A percentile compares a stretch with the other conserved stretches of the same genome.
Conservation (phyloP, 2,329 filamentous ascomycete species). For the Leptographium flavum region DNA sequence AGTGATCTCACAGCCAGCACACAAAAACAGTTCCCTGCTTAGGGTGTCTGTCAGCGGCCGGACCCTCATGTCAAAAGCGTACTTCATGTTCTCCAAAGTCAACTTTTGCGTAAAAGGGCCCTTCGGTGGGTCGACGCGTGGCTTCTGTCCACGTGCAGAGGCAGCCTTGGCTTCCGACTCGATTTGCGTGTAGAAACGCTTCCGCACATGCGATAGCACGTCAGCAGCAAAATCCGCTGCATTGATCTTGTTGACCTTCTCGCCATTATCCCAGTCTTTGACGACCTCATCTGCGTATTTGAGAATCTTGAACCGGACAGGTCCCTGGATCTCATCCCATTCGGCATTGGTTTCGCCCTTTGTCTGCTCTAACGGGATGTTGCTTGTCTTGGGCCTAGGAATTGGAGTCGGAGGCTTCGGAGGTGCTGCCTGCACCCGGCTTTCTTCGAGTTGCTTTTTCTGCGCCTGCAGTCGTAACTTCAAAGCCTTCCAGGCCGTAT, state of each 20-base stretch:
- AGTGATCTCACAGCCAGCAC: slow-evolving; percentile 52
- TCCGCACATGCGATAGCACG: slow-evolving; percentile 52
- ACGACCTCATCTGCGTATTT: slow-evolving; percentile 55
- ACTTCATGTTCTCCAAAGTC: slow-evolving; percentile 75
- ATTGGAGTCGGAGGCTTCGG: slow-evolving; percentile 5
- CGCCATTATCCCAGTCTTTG: slow-evolving; percentile 49
- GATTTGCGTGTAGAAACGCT: slow-evolving; percentile 49
- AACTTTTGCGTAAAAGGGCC: slow-evolving; percentile 46
- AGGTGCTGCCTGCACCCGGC: slow-evolving; percentile 14
- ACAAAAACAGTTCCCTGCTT: slow-evolving; percentile 62
- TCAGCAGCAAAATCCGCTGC: slow-evolving; percentile 57
- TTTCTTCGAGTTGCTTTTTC: slow-evolving; percentile 32
- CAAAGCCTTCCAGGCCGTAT: slow-evolving; percentile 55
- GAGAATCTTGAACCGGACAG: slow-evolving; percentile 50
- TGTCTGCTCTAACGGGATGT: slow-evolving; percentile 14
- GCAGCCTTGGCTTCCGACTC: slow-evolving; percentile 35
- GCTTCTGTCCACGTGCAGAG: slow-evolving; percentile 28
- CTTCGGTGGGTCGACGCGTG: slow-evolving; percentile 31
- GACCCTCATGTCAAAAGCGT: slow-evolving; percentile 66
- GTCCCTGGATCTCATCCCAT: slow-evolving; percentile 57
- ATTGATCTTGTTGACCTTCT: slow-evolving; percentile 47
- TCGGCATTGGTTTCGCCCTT: slow-evolving; percentile 48
- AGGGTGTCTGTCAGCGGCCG: slow-evolving; percentile 51
- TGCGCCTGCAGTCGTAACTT: slow-evolving; percentile 54
- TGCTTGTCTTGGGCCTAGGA: neutral